Base-by-base conservation (phyloP, 176 grass and related monocot genomes). In the Eleusine coracana region DNA sequence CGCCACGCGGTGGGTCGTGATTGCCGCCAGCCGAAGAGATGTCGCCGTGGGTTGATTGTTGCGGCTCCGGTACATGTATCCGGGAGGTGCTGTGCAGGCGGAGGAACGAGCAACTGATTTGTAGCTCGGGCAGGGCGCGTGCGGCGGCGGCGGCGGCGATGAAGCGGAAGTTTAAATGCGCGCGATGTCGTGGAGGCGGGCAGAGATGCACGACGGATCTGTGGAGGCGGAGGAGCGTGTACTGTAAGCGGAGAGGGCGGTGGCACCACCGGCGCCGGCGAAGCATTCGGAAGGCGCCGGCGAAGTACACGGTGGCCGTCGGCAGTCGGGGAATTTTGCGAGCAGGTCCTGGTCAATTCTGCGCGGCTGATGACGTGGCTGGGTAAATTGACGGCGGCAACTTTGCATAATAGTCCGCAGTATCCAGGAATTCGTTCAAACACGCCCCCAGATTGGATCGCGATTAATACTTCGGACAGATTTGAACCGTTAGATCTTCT, bases 211-310 rank as follows among this genome's bases (percentile, higher is more conserved):
- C 58, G 36, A 8, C 31, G 63, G 81, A 25, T 12, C 39, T 49
- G 7, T 50, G 66, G 67, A 73, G 23, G 36, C 31, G 72, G 73
- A 40, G 31, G 18, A 11, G 61, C 44, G 41, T 6, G 77, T 18
- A 79, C 62, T 9, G 28, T 44, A 50, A 55, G 21, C 79, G 61
- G 69, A 82, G 71, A 4, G 50, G 68, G 71, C 65, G 38, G 63
- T 18, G 34, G 51, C 55, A 55, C 13, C 55, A 55, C 8, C 55
- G 72, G 65, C 52, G 44, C 0, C 86, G 73, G 66, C 66, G 45
- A 63, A 61, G 60, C 58, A 67, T 31, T 5, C 5, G 45, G 18
- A 45, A 31, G 51, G 11, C 31, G 64, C 40, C 17, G 10, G 10
- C 28, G 61, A n/a, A 3, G 45, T 5, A 16, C 10, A 0, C 7